Conservation (phyloP, 1,284 basidiomycete genomes). For the Cryptococcus floricola region DNA sequence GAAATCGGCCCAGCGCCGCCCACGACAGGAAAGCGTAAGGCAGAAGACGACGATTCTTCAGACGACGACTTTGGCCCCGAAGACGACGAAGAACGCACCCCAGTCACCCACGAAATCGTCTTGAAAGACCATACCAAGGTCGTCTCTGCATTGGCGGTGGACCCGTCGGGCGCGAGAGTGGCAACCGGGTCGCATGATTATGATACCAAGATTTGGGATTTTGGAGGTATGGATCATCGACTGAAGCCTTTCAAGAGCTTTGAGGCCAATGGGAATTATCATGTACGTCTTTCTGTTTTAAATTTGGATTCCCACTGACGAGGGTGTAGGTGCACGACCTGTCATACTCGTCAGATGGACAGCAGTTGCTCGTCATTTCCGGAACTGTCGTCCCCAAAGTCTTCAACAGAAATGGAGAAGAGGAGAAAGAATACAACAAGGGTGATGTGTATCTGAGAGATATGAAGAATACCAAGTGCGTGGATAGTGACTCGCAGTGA, state of each 20-base stretch:
- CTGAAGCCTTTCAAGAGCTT: conserved; percentile 92
- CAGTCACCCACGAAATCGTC: conserved; percentile 68
- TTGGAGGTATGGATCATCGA: conserved; percentile 87
- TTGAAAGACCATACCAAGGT: conserved; percentile 94
- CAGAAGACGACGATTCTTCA: conserved; percentile 19
- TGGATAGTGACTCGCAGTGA: conserved; percentile 8
- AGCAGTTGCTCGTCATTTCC: conserved; percentile 77
- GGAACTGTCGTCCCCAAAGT: conserved; percentile 84
- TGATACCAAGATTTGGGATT: conserved; percentile 97
- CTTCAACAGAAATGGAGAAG: conserved; percentile 84
- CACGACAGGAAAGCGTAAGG: conserved; percentile 28
- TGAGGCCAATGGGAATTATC: conserved; percentile 89
- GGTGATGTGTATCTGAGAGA: conserved; percentile 98
- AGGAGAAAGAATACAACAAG: conserved; percentile 79
- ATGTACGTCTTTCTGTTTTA: conserved; percentile 57
- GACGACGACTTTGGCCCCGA: conserved; percentile 36
- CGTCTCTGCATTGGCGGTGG: conserved; percentile 83
- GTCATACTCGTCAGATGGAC: conserved; percentile 80
- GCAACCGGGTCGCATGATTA: conserved; percentile 93
- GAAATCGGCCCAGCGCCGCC: conserved; percentile 37
- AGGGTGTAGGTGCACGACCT: conserved; percentile 72
- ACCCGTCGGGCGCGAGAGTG: conserved; percentile 87
- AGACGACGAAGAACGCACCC: conserved; percentile 45
- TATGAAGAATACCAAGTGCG: conserved; percentile 91
- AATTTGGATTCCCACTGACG: neutral